Base-by-base conservation (phyloP, 1,284 basidiomycete genomes). In the Peniophora sp. region DNA sequence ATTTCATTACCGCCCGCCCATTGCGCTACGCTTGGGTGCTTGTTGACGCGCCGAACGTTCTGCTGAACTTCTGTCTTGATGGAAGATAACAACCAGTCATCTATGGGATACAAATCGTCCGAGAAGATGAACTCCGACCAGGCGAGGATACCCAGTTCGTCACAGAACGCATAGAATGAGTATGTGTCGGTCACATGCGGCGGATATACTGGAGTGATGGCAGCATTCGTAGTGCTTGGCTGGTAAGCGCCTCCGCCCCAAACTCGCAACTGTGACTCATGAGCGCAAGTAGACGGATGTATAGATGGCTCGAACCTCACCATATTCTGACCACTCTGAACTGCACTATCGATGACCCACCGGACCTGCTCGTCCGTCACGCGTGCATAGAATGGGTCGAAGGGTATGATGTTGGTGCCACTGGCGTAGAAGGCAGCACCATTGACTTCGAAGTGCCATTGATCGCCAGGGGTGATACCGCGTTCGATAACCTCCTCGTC, bases 91-190 rank as follows among this genome's bases (percentile, higher is more conserved):
- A 83, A 57, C 55, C 74, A 80, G 53, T 69, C 64, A 50, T 83
- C 75, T 58, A 78, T 72, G 0, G 81, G 76, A 56, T 76, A 79
- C n/a, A 79, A 57, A 1, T 76, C 67, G 54, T 81, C 79, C 1
- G 81, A 82, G 62, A 83, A 83, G 49, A 80, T 79, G 48, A 80
- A 71, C 58, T 85, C 82, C 2, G 78, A 79, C 82, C 82, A 84
- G 2, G 74, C 78, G 46, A 84, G 64, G 53, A 83, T 78, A 6
- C 82, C 81, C 0, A 82, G 67, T 58, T 82, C 78, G 58, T 85
- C 81, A 58, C 79, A 83, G 22, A 76, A 60, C 1, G 75, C 70
- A 60, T 81, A 79, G 55, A 83, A 77, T 55, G 77, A 70, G 58
- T 81, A 81, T 6, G 72, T 70, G 23, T 77, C 79, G 2, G 75